A percentile compares a stretch with the other conserved stretches of the same genome.
phyloP scores from a whole-genome alignment of 1,284 basidiomycete genomes.

The Porphyrellus sp. region DNA sequence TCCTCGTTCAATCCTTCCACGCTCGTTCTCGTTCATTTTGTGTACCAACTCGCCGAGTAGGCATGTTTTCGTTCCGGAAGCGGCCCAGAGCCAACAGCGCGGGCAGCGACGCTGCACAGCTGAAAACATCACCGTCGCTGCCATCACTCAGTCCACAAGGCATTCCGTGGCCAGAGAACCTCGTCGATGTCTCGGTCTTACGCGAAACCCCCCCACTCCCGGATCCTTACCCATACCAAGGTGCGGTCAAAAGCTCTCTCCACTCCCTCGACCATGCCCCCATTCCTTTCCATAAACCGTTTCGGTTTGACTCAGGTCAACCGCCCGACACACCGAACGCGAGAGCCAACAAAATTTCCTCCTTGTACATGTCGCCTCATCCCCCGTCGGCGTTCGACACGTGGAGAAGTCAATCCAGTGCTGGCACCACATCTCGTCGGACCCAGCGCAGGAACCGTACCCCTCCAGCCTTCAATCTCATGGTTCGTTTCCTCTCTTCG shows the following conservation, averaged over 20 bases:
- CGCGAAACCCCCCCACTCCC: slow-evolving; percentile 43
- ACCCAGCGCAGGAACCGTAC: slow-evolving; percentile 58
- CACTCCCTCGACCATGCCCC: slow-evolving; percentile 45
- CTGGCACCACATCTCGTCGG: slow-evolving; percentile 45
- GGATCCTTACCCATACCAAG: slow-evolving; percentile 42
- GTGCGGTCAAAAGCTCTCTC: slow-evolving; percentile 65
- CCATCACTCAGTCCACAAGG: slow-evolving; percentile 68
- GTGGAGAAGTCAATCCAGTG: slow-evolving; percentile 39
- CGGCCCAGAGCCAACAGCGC: slow-evolving; percentile 42
- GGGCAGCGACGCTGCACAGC: slow-evolving; percentile 38
- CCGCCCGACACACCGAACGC: slow-evolving; percentile 35
- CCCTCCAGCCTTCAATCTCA: slow-evolving; percentile 79
- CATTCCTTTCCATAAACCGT: slow-evolving; percentile 78
- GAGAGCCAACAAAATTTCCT: slow-evolving; percentile 54
- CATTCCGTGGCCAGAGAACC: slow-evolving; percentile 76
- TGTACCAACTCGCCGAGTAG: slow-evolving; percentile 21
- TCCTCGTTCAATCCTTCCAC: slow-evolving; percentile 11
- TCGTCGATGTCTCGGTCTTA: slow-evolving; percentile 66
- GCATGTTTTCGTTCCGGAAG: slow-evolving; percentile 74
- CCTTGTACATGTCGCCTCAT: slow-evolving; percentile 58
- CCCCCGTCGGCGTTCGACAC: slow-evolving; percentile 59
- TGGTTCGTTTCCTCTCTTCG: slow-evolving; percentile 45
- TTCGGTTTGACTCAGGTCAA: slow-evolving; percentile 46
- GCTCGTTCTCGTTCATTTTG: slow-evolving; percentile 27
- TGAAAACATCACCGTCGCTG: slow-evolving; percentile 63